These are phyloP conservation scores for Kurtzmaniella fragi DNA, from an alignment of 805 yeast species.

Conservation along the genomic window DNA sequence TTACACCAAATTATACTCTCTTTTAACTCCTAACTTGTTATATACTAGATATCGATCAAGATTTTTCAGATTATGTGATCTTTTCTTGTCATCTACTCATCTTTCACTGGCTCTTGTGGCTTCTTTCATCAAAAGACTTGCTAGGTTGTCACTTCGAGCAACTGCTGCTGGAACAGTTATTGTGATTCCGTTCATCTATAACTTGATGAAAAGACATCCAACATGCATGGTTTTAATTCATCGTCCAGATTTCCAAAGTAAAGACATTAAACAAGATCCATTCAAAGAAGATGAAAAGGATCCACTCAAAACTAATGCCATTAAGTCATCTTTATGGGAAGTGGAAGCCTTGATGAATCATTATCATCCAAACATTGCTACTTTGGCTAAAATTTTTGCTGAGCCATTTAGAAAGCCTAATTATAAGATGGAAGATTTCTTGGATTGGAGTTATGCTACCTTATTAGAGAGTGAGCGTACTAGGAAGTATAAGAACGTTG, in stretches of 20 bases:
- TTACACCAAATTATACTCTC: constrained; percentile 72
- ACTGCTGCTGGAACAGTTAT: constrained; percentile 89
- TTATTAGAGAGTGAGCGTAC: constrained; percentile 58
- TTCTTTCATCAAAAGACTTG: constrained; percentile 78
- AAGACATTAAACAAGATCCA: constrained; percentile 49
- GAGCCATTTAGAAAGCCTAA: constrained; percentile 87
- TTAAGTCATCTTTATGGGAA: constrained; percentile 91
- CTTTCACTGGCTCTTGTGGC: constrained; percentile 80
- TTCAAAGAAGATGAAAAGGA: constrained; percentile 59
- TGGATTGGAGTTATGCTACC: constrained; percentile 81
- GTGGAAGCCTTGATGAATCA: constrained; percentile 72
- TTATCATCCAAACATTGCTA: constrained; percentile 93
- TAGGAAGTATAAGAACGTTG: constrained; percentile 63
- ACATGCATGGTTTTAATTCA: constrained; percentile 90
- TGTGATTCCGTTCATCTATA: constrained; percentile 86
- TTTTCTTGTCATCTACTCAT: constrained; percentile 84
- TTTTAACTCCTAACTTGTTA: constrained; percentile 70
- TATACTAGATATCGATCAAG: constrained; percentile 80
- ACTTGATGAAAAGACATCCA: constrained; percentile 86
- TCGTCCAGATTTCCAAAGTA: constrained; percentile 25
- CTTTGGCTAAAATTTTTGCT: constrained; percentile 79
- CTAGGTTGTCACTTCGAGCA: constrained; percentile 68
- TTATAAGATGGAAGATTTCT: constrained; percentile 89
- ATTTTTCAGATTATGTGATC: constrained; percentile 79
- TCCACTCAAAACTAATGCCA: constrained; percentile 75